A percentile compares a stretch with the other conserved stretches of the same genome.
Evolutionary conservation across 495 filamentous ascomycete species (phyloP).

Genomic region (Xylaria longipes): DNA sequence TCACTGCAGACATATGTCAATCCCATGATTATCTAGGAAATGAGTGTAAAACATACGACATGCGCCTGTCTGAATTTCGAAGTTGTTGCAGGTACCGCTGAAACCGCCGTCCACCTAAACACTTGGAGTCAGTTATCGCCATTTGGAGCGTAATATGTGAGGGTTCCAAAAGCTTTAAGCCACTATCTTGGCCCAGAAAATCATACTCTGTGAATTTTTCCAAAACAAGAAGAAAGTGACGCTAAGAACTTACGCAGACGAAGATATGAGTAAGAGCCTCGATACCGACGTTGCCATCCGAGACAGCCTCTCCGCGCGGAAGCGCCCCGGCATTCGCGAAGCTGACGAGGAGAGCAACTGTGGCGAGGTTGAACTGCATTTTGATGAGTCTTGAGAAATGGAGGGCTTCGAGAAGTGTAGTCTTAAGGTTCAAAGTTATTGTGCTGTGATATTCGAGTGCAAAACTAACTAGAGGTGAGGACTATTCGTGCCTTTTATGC

Average conservation of each 20-base stretch:
- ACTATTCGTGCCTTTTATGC: too few relatives aligned
- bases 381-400: neutral
- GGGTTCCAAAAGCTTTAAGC: too few relatives aligned
- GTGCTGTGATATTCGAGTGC: too few relatives aligned
- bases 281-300: neutral
- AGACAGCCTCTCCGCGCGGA: neutral
- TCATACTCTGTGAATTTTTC: too few relatives aligned
- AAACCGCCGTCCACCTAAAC: neutral
- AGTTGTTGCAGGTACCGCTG: neutral
- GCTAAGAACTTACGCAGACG: too few relatives aligned
- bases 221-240: too few relatives aligned
- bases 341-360: neutral
- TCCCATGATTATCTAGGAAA: neutral
- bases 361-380: constrained; percentile 5
- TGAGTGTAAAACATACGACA: neutral
- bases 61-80: neutral
- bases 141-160: too few relatives aligned
- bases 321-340: neutral
- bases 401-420: neutral
- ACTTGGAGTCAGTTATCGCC: too few relatives aligned
- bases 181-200: too few relatives aligned
- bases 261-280: neutral
- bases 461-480: too few relatives aligned
- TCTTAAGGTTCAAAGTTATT: neutral
- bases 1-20: neutral